phyloP scores from a whole-genome alignment of 1,139 yeast genomes.

The Geotrichum klebahnii region DNA sequence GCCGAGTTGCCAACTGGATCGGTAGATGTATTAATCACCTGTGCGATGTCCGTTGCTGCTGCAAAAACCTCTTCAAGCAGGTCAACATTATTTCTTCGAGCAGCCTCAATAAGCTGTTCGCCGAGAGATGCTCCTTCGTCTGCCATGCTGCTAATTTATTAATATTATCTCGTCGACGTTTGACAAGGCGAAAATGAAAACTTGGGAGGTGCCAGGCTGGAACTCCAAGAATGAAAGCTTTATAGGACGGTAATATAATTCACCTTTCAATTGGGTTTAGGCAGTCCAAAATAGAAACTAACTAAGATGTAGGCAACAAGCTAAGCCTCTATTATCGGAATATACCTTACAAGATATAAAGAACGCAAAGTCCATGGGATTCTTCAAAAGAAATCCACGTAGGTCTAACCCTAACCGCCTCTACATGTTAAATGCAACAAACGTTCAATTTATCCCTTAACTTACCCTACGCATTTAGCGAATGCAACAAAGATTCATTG shows the following conservation, averaged over 20 bases:
- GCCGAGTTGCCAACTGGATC: slow-evolving; percentile 84
- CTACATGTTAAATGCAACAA: background rate
- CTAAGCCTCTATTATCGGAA: too few relatives aligned
- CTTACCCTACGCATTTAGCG: background rate
- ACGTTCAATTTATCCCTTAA: background rate
- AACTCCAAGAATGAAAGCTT: background rate
- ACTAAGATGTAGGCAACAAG: too few relatives aligned
- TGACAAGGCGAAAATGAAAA: background rate
- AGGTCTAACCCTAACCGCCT: background rate
- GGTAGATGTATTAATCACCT: slow-evolving; percentile 60
- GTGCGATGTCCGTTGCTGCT: slow-evolving; percentile 49
- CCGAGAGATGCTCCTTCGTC: slow-evolving; percentile 66
- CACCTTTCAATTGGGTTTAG: too few relatives aligned
- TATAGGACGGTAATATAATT: background rate
- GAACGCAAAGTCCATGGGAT: background rate
- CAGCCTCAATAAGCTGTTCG: slow-evolving; percentile 82
- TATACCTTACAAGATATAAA: too few relatives aligned
- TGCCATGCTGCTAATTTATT: slow-evolving; percentile 15
- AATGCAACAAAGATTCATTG: background rate
- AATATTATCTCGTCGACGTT: background rate
- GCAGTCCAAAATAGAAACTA: too few relatives aligned
- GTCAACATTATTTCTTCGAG: slow-evolving; percentile 84
- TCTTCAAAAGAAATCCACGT: background rate
- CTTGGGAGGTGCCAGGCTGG: background rate
- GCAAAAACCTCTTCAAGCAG: slow-evolving; percentile 56